phyloP scores from a whole-genome alignment of 148 eudicot genomes.

The Euryodendron excelsum region DNA sequence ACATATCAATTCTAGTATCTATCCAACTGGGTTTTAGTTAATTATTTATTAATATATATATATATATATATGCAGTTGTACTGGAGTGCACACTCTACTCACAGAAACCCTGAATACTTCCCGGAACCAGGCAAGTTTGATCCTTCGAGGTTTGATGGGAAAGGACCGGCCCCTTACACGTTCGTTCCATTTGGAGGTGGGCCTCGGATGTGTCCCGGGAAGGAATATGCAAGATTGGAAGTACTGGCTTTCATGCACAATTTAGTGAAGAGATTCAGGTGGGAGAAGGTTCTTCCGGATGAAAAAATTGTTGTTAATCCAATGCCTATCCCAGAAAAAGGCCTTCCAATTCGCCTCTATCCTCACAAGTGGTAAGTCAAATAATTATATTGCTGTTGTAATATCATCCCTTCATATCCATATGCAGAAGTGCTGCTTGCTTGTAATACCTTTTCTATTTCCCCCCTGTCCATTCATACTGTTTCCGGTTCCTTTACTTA shows the following conservation, averaged over 20 bases:
- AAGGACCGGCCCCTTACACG: neutral
- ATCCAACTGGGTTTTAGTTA: too few relatives aligned
- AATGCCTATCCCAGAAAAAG: neutral
- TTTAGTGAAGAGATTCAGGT: neutral
- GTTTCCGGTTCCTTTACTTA: too few relatives aligned
- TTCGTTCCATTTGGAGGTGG: neutral
- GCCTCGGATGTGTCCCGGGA: constrained; percentile 4
- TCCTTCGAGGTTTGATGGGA: neutral
- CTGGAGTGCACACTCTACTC: neutral
- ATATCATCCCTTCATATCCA: too few relatives aligned
- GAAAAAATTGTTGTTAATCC: neutral
- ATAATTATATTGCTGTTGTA: too few relatives aligned
- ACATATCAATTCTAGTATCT: too few relatives aligned
- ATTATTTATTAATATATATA: too few relatives aligned
- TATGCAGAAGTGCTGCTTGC: too few relatives aligned
- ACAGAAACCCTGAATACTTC: neutral
- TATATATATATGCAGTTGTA: neutral
- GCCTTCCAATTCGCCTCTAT: neutral
- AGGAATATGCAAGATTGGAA: neutral
- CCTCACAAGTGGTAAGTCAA: neutral
- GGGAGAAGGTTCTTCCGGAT: neutral
- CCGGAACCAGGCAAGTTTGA: neutral
- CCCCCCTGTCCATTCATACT: too few relatives aligned
- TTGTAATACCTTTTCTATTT: too few relatives aligned
- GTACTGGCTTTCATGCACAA: neutral